phyloP scores from a whole-genome alignment of 2,329 filamentous ascomycete genomes.

The Pseudogymnoascus sp. region DNA sequence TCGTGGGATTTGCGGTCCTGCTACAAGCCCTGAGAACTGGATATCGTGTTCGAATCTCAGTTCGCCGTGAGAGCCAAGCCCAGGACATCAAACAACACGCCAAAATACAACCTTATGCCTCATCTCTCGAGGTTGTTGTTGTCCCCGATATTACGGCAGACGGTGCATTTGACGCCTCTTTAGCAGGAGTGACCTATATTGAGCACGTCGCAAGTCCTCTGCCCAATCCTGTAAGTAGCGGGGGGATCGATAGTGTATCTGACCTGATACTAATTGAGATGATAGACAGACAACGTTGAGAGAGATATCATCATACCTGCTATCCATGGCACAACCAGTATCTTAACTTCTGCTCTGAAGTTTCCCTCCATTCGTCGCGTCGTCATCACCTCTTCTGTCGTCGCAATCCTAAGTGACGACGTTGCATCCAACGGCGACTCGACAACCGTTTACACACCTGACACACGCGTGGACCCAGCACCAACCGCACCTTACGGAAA shows the following conservation, averaged over 20 bases:
- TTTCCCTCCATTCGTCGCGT: conserved; percentile 11
- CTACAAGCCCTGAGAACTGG: conserved; percentile 16
- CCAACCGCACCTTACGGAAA: too few species aligned
- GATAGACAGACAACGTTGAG: not conserved
- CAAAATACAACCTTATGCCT: not conserved
- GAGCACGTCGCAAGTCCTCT: conserved; percentile 15
- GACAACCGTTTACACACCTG: too few species aligned
- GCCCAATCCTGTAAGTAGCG: too few species aligned
- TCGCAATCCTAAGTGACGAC: conserved; percentile 13
- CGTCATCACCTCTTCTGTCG: conserved; percentile 17
- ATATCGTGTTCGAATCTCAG: conserved; percentile 17
- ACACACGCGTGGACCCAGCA: too few species aligned
- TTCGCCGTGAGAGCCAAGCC: conserved; percentile 17
- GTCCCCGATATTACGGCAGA: conserved; percentile 14
- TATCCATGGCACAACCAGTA: conserved; percentile 12
- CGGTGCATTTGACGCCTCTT: conserved; percentile 13
- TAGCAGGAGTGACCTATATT: conserved; percentile 12
- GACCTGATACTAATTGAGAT: too few species aligned
- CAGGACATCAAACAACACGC: conserved; percentile 11
- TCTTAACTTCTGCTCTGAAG: conserved; percentile 13
- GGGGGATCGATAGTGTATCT: too few species aligned
- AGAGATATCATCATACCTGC: conserved; percentile 15
- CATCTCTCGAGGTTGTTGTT: conserved; percentile 2
- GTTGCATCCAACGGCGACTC: too few species aligned
- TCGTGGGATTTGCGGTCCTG: conserved; percentile 19